phyloP scores from a whole-genome alignment of 148 eudicot species.

The Nepenthes gracilis region DNA sequence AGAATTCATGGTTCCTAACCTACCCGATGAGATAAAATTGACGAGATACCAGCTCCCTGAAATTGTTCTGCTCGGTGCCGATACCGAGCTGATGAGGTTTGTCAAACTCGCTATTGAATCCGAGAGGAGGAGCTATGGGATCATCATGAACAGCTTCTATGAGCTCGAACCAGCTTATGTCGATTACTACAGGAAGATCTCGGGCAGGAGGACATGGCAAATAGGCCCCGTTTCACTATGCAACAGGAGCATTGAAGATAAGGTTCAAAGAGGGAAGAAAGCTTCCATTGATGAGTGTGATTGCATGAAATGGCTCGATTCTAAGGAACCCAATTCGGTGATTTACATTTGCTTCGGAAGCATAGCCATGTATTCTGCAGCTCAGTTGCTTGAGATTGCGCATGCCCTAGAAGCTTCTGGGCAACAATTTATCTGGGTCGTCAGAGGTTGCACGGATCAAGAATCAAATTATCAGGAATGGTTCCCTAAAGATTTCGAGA shows the following conservation, averaged over 20 bases:
- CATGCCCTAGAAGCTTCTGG: constrained; percentile 15
- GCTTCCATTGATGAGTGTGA: too few species aligned
- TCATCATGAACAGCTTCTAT: constrained; percentile 21
- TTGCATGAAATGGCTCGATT: too few species aligned
- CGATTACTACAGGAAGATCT: constrained; percentile 7
- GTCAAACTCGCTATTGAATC: neutral
- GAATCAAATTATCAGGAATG: neutral
- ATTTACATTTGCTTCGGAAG: constrained; percentile 24
- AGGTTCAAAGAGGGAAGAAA: too few species aligned
- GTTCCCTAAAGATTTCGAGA: constrained; percentile 4
- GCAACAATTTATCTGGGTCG: constrained; percentile 24
- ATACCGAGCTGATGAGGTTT: neutral
- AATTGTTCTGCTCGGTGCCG: neutral
- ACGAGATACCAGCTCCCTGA: constrained; percentile 8
- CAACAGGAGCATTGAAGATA: constrained; percentile 13
- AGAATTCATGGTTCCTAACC: constrained; percentile 10
- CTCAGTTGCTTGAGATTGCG: constrained; percentile 19
- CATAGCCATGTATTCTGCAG: constrained; percentile 2
- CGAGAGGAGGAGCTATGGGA: constrained; percentile 14
- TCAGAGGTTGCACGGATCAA: constrained; percentile 3
- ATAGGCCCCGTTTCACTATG: constrained; percentile 31
- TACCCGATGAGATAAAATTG: constrained; percentile 15
- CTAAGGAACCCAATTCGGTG: too few species aligned
- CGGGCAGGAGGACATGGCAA: constrained; percentile 21
- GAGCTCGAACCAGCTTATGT: constrained; percentile 27